phyloP scores from a whole-genome alignment of 805 yeast species.

The Pichia phayaonensis region DNA sequence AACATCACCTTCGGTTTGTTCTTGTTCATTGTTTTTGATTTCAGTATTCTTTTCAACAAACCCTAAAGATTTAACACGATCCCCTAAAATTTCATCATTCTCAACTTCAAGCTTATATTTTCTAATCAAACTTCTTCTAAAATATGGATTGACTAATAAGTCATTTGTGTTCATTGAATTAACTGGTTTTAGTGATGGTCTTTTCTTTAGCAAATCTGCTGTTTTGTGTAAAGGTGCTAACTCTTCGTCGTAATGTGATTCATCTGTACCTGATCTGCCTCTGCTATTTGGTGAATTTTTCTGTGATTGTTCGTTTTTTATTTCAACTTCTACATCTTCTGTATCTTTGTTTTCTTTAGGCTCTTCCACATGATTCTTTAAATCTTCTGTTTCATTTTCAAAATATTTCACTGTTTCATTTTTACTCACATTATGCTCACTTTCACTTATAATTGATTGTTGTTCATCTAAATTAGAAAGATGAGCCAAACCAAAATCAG shows the following conservation, averaged over 20 bases:
- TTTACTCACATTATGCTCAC: too few species aligned
- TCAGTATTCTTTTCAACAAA: background rate
- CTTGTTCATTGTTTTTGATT: background rate
- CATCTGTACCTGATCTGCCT: background rate
- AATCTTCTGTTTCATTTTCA: background rate
- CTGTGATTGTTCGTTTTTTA: background rate
- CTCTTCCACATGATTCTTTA: too few species aligned
- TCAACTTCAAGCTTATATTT: conserved; percentile 3
- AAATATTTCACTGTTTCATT: too few species aligned
- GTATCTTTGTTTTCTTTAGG: too few species aligned
- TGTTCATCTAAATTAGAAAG: too few species aligned
- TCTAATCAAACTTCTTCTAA: conserved; percentile 4
- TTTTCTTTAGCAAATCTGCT: background rate
- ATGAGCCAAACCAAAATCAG: too few species aligned
- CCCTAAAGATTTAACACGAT: background rate
- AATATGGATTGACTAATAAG: conserved; percentile 2
- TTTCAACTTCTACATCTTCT: background rate
- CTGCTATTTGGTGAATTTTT: background rate
- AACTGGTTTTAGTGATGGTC: conserved; percentile 1
- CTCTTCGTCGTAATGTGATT: background rate
- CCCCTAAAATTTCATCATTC: conserved; percentile 1
- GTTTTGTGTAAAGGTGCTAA: background rate
- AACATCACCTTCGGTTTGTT: background rate
- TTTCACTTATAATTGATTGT: background rate
- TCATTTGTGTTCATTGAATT: background rate